Base-by-base conservation (phyloP, 805 yeast species). In the Torulaspora maleeae region DNA sequence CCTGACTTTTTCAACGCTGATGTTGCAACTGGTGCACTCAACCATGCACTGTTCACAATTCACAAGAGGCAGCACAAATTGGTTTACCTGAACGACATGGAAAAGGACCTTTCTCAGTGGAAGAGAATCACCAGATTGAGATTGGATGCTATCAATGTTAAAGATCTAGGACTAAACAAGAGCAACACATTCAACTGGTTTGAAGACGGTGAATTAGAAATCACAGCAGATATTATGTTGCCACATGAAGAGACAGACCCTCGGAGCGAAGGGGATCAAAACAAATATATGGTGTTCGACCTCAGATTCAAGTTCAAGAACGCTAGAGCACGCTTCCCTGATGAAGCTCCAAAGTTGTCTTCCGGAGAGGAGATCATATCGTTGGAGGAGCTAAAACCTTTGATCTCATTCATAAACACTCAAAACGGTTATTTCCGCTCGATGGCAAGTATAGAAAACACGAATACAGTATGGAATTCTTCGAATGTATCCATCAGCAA, bases 41-140 rank as follows among this genome's bases (percentile, higher is more conserved):
- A 84, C 56, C 83, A 83, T 43, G 79, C 93, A 1, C 70, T 86
- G 63, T 84, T 85, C 65, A 83, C 89, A 0, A 73, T 86, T 17
- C 93, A 85, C 55, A 83, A 83, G 58, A 77, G 85, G 54, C 91
- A 84, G 58, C 75, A 76, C 48, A 74, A 76, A 44, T 64, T 73
- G 48, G 76, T 78, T 0, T 73, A 72, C 50, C 70, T 74, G 27
- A 64, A 61, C 29, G 71, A 67, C 44, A 52, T 66, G 27, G 61
- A 61, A 20, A 64, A 63, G 25, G 71, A 70, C 39, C 51, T 64
- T 16, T 55, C 64, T 8, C 73, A 77, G 9, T 76, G 78, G 77
- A 75, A 76, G 44, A 72, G 72, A 48, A 71, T 75, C 17, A 73
- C 79, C 9, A 64, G 82, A 49, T 56, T 78, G 34, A 64, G 72